Conservation (phyloP, 2,329 filamentous ascomycete genomes). For the Phialemonium atrogriseum region DNA sequence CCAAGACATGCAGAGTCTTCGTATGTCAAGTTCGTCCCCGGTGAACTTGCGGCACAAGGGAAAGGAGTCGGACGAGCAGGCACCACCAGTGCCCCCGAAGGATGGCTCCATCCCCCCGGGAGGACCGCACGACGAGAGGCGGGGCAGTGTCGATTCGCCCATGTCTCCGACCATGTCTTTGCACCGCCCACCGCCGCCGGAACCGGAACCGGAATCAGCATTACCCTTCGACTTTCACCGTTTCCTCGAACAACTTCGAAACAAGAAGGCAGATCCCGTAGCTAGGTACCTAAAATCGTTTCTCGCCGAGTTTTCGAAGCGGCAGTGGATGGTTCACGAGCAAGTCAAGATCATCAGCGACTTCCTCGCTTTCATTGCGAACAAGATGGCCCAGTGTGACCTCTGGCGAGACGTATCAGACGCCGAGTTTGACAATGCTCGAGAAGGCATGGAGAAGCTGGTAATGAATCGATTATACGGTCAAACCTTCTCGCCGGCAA, state of each 20-base stretch:
- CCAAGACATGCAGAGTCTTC: constrained; percentile 36
- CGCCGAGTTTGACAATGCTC: constrained; percentile 94
- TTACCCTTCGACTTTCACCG: constrained; percentile 96
- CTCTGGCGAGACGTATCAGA: constrained; percentile 95
- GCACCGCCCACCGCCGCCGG: constrained; percentile 60
- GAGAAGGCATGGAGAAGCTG: constrained; percentile 98
- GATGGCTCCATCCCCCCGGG: constrained; percentile 36
- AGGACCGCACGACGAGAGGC: constrained; percentile 29
- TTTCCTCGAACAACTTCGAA: constrained; percentile 89
- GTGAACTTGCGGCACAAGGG: constrained; percentile 27
- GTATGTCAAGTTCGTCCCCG: constrained; percentile 30
- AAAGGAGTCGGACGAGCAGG: constrained; percentile 33
- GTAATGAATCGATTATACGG: constrained; percentile 97
- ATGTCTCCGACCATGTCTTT: constrained; percentile 41
- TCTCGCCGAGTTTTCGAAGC: constrained; percentile 87
- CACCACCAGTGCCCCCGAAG: constrained; percentile 53
- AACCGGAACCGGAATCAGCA: constrained; percentile 70
- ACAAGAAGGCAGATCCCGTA: constrained; percentile 96
- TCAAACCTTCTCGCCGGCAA: constrained; percentile 93
- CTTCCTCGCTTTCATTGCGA: constrained; percentile 91
- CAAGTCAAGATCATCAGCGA: constrained; percentile 98
- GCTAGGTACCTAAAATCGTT: constrained; percentile 95
- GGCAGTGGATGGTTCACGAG: constrained; percentile 99
- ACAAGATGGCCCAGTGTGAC: constrained; percentile 96
- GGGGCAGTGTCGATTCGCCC: constrained; percentile 23